Base-by-base conservation (phyloP, 1,284 basidiomycete genomes). In the Pseudozyma thailandica region DNA sequence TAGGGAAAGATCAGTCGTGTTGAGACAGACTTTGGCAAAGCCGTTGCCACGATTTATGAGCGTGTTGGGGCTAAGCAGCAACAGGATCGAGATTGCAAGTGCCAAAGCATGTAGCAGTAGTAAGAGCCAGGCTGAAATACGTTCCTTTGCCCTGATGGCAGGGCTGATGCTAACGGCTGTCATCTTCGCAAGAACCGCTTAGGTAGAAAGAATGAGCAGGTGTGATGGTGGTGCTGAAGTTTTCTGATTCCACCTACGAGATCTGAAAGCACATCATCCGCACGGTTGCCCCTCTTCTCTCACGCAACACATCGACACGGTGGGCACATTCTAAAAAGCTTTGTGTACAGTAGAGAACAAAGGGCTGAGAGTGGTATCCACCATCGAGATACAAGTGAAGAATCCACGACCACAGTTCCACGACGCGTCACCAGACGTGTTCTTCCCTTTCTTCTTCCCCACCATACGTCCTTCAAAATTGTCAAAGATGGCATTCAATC, bases 1-100 rank as follows among this genome's bases (percentile, higher is more conserved):
- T n/a, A n/a, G 27, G 0, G 42, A 18, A 10, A 65, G 30, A 9
- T 42, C 42, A 6, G 20, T 27, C 1, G 28, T 26, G 37, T 66
- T 45, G 33, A 66, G 50, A n/a, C 27, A 39, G 48, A 66, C 63
- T n/a, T n/a, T 66, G n/a, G 63, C 63, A 13, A 66, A n/a, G 6
- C 63, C 63, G 25, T 41, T 66, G 3, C 28, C 20, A 12, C 30
- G 47, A 16, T 55, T 49, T 28, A 66, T 59, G 23, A 66, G 6
- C 23, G 4, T 51, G 45, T 66, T 66, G 1, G 63, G 63, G 41
- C 56, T 66, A 27, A 66, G 56, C 23, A 66, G 52, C 23, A 66
- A 38, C 13, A 59, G 38, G 0, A 59, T 30, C 18, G 56, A 66
- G 2, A 55, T 31, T 8, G 23, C 35, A 7, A 66, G 39, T 13